Evolutionary conservation across 2,329 filamentous ascomycete species (phyloP).

Genomic region (Aspergillus luchuensis): DNA sequence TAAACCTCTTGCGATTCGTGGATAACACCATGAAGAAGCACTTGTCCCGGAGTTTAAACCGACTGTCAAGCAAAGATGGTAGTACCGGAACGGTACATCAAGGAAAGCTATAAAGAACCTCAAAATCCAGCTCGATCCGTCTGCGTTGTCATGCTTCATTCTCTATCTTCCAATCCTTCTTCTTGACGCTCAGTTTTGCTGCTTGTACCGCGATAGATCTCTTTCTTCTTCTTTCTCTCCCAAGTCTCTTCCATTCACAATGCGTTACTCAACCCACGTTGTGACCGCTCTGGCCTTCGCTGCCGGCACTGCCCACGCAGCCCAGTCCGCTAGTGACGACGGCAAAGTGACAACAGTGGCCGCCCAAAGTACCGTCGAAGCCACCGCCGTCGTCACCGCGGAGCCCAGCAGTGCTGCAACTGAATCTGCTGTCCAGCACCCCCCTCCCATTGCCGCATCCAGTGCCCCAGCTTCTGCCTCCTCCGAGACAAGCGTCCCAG

Average conservation of each 20-base stretch:
- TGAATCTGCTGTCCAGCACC: not conserved
- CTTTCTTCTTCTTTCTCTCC: not conserved
- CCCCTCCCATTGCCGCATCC: slow-evolving; percentile 14
- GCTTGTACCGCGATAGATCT: not conserved
- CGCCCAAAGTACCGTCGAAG: not conserved
- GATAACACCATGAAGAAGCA: not conserved
- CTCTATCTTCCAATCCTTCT: not conserved
- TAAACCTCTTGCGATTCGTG: not conserved
- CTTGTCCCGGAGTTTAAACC: not conserved
- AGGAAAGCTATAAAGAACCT: slow-evolving; percentile 10
- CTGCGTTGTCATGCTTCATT: slow-evolving; percentile 1
- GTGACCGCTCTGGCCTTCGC: slow-evolving; percentile 24
- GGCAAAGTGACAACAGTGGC: not conserved
- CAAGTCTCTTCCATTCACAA: slow-evolving; percentile 19
- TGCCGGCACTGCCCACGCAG: slow-evolving; percentile 19
- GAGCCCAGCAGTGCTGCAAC: not conserved
- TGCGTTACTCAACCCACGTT: slow-evolving; percentile 32
- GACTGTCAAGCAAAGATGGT: not conserved
- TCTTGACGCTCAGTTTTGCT: not conserved
- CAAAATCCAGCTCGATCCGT: not conserved
- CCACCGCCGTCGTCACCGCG: not conserved
- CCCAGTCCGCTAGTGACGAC: not conserved
- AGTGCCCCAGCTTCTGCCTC: slow-evolving; percentile 11
- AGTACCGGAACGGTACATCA: not conserved
- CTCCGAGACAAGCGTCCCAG: not conserved